phyloP scores from a whole-genome alignment of 768 basidiomycete species.

The Boletus rubescentipes region DNA sequence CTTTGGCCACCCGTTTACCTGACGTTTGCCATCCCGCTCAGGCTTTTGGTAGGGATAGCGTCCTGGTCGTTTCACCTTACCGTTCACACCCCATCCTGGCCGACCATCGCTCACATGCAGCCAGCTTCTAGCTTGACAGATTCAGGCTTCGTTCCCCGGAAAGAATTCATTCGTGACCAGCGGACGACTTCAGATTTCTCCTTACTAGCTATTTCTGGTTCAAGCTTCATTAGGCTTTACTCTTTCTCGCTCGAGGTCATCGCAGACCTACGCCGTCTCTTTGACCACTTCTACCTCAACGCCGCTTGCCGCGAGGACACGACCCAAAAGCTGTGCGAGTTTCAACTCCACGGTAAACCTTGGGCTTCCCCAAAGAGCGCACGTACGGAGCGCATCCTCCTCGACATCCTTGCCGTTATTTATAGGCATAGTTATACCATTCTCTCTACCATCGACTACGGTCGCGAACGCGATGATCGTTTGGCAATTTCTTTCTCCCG shows the following conservation, averaged over 20 bases:
- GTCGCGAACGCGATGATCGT: conserved; percentile 72
- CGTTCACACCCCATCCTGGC: conserved; percentile 25
- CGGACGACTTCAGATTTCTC: conserved; percentile 59
- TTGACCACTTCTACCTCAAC: conserved; percentile 47
- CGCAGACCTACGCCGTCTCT: conserved; percentile 51
- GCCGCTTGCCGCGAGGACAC: conserved; percentile 53
- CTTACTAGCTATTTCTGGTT: conserved; percentile 65
- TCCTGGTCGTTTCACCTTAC: conserved; percentile 20
- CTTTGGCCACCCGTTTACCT: conserved; percentile 38
- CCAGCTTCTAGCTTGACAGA: conserved; percentile 37
- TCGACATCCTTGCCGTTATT: conserved; percentile 63
- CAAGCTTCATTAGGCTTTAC: conserved; percentile 66
- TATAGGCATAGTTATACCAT: conserved; percentile 63
- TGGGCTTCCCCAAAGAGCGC: conserved; percentile 71
- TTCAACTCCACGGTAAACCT: conserved; percentile 65
- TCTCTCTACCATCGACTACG: conserved; percentile 73
- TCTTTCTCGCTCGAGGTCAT: conserved; percentile 60
- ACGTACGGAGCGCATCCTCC: conserved; percentile 63
- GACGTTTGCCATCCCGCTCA: conserved; percentile 36
- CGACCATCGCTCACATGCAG: conserved; percentile 30
- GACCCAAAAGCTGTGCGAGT: conserved; percentile 61
- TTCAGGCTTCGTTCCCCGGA: conserved; percentile 61
- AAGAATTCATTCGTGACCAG: conserved; percentile 68
- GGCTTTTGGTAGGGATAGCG: conserved; percentile 25
- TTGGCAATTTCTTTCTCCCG: conserved; percentile 70